These are phyloP conservation scores for Penicillium hesseltinei DNA, from an alignment of 2,329 filamentous ascomycete genomes.

Conservation along the genomic window DNA sequence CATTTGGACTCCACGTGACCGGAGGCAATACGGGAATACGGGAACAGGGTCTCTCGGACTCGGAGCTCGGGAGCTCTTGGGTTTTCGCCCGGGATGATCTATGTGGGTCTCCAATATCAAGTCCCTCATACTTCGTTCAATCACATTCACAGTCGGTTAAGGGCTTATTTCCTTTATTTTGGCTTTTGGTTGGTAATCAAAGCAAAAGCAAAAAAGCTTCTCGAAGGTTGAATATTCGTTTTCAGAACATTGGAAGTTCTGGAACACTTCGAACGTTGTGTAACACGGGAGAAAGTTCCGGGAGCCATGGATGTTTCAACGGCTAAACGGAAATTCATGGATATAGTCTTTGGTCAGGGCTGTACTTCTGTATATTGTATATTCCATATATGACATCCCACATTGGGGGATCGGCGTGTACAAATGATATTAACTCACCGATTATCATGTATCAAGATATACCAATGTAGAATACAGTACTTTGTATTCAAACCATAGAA, in stretches of 20 bases:
- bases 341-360: neutral
- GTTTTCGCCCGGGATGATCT: slow-evolving; percentile 8
- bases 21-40: slow-evolving; percentile 13
- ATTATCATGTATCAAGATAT: neutral
- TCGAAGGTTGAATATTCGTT: neutral
- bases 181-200: neutral
- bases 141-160: neutral
- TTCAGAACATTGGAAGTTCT: neutral
- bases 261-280: neutral
- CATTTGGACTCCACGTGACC: slow-evolving; percentile 16
- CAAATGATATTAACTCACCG: slow-evolving; percentile 9
- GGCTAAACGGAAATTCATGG: neutral
- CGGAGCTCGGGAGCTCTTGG: neutral
- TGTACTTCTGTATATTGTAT: no score
- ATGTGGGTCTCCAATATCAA: slow-evolving; percentile 9
- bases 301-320: neutral
- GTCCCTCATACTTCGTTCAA: slow-evolving; percentile 3
- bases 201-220: neutral
- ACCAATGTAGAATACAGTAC: slow-evolving; percentile 8
- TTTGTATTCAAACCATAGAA: slow-evolving; percentile 11
- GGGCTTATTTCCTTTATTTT: neutral
- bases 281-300: neutral
- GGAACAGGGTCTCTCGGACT: neutral
- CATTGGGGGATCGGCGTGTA: slow-evolving; percentile 5
- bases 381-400: neutral